phyloP scores from a whole-genome alignment of 208 protist species.

The Crithidia fasciculata region DNA sequence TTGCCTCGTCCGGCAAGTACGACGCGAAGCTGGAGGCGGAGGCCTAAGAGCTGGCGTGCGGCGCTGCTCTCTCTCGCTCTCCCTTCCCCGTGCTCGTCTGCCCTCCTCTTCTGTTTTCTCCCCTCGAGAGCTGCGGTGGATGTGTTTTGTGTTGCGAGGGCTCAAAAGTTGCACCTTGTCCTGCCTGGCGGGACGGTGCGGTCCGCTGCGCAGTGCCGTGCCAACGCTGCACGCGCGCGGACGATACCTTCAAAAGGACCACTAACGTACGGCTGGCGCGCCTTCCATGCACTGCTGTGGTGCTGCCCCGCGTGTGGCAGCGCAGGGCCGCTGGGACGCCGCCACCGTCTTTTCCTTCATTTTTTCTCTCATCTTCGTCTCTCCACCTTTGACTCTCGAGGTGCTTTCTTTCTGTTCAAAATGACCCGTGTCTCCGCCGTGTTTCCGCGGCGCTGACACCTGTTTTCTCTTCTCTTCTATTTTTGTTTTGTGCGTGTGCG shows the following conservation, averaged over 20 bases:
- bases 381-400: neutral
- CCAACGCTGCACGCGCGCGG: neutral
- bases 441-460: neutral
- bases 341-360: neutral
- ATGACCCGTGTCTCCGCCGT: neutral
- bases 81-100: neutral
- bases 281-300: neutral
- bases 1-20: constrained; percentile 63
- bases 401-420: constrained; percentile 6
- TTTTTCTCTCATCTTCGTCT: constrained; percentile 5
- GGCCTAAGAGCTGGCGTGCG: constrained; percentile 28
- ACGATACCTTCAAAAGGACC: neutral
- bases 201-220: constrained; percentile 2
- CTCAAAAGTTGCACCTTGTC: neutral
- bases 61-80: neutral
- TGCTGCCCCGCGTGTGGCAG: too few species aligned
- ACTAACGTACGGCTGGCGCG: neutral
- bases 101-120: too few species aligned
- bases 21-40: constrained; percentile 56
- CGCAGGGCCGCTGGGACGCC: neutral
- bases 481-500: neutral
- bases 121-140: too few species aligned
- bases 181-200: neutral
- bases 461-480: constrained; percentile 1
- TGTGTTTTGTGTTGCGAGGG: neutral